Conservation (phyloP, 2,329 filamentous ascomycete species). For the Aspergillus candidus region DNA sequence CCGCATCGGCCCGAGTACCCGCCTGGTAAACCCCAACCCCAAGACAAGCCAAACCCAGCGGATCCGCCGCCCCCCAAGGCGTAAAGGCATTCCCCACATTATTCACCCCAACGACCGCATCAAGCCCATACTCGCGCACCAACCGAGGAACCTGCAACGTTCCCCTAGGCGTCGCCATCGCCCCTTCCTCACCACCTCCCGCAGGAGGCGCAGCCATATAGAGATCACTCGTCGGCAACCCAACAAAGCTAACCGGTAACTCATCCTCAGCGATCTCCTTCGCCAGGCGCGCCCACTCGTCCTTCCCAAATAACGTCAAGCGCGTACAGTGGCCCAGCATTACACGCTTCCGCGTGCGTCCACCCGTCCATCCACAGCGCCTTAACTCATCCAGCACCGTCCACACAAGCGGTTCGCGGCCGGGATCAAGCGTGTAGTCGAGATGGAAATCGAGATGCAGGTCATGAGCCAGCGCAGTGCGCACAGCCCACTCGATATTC, state of each 20-base stretch:
- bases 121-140: conserved; percentile 53
- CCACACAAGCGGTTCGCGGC: conserved; percentile 48
- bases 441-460: conserved; percentile 65
- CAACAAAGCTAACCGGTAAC: conserved; percentile 61
- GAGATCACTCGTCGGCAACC: conserved; percentile 63
- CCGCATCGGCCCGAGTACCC: conserved; percentile 54
- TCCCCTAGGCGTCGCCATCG: conserved; percentile 43
- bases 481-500: conserved; percentile 61
- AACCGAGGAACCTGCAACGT: conserved; percentile 58
- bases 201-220: conserved; percentile 59
- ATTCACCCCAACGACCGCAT: conserved; percentile 60
- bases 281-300: conserved; percentile 48
- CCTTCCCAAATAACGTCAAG: conserved; percentile 50
- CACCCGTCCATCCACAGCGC: conserved; percentile 44
- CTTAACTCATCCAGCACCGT: conserved; percentile 49
- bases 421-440: conserved; percentile 59
- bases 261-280: conserved; percentile 40
- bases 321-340: conserved; percentile 65
- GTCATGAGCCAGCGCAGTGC: conserved; percentile 44
- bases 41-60: conserved; percentile 55
- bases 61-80: conserved; percentile 62
- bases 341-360: conserved; percentile 43
- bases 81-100: conserved; percentile 73
- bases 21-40: conserved; percentile 63
- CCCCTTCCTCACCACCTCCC: not conserved